These are phyloP conservation scores for Tolypocladium guangdongense DNA, from an alignment of 2,329 filamentous ascomycete species.

Conservation along the genomic window DNA sequence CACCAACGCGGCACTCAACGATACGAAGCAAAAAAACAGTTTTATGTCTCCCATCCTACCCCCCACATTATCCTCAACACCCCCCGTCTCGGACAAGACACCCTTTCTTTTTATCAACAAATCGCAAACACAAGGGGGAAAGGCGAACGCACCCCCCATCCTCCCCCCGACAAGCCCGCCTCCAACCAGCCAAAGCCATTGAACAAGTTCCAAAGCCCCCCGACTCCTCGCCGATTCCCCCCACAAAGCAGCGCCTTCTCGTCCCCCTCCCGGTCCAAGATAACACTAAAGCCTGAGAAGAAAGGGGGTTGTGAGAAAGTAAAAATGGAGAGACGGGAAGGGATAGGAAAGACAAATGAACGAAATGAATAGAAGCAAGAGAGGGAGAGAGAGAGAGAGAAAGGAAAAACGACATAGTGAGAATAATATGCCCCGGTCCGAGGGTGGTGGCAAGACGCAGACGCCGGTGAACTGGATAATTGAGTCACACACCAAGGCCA, in stretches of 20 bases:
- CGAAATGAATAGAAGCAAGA: background rate
- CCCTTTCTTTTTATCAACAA: background rate
- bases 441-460: conserved; percentile 3
- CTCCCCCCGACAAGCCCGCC: background rate
- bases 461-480: conserved; percentile 18
- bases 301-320: background rate
- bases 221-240: conserved; percentile 5
- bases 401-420: conserved; percentile 1
- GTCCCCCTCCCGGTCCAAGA: background rate
- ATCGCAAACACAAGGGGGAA: background rate
- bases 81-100: background rate
- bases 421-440: background rate
- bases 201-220: conserved; percentile 2
- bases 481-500: conserved; percentile 25
- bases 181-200: background rate
- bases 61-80: background rate
- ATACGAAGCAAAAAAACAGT: background rate
- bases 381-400: background rate
- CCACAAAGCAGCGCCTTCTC: background rate
- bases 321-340: background rate
- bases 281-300: background rate
- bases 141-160: background rate
- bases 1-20: background rate
- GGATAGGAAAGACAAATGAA: background rate
- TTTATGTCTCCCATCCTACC: background rate